phyloP scores from a whole-genome alignment of 768 basidiomycete species.

The Suillus sp. region DNA sequence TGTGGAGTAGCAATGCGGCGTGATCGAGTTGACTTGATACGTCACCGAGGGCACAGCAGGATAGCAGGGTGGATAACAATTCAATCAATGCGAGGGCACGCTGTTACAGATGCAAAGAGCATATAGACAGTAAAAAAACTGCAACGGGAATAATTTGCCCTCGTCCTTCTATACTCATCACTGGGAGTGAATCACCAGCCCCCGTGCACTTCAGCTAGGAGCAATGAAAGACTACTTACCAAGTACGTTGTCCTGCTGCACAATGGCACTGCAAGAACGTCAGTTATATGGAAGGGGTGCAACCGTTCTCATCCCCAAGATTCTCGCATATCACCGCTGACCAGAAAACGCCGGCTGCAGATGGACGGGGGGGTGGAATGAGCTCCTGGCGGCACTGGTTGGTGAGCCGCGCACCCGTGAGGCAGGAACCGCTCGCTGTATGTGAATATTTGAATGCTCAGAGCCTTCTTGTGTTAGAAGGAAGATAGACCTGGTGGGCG shows the following conservation, averaged over 20 bases:
- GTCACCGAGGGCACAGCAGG: not conserved
- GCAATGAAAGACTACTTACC: not conserved
- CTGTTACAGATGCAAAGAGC: no score
- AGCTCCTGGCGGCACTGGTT: not conserved
- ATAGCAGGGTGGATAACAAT: not conserved
- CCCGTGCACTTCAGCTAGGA: not conserved
- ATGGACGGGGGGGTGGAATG: not conserved
- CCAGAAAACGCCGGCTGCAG: not conserved
- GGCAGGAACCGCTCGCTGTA: no score
- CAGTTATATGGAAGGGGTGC: not conserved
- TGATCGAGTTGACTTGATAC: not conserved
- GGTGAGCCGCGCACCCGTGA: no score
- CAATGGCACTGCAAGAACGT: not conserved
- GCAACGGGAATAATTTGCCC: not conserved
- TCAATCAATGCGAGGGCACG: not conserved
- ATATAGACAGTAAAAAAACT: not conserved
- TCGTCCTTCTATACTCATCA: not conserved
- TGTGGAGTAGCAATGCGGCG: not conserved
- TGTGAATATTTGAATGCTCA: no score
- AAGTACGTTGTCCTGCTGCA: not conserved
- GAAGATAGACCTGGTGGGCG: no score
- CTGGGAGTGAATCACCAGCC: not conserved
- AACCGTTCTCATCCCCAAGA: no score
- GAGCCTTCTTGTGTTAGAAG: no score
- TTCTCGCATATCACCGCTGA: not conserved